A percentile compares a stretch with the other conserved stretches of the same genome.
Evolutionary conservation across 2,329 filamentous ascomycete genomes (phyloP).

Genomic region (Paraphaeosphaeria minitans): DNA sequence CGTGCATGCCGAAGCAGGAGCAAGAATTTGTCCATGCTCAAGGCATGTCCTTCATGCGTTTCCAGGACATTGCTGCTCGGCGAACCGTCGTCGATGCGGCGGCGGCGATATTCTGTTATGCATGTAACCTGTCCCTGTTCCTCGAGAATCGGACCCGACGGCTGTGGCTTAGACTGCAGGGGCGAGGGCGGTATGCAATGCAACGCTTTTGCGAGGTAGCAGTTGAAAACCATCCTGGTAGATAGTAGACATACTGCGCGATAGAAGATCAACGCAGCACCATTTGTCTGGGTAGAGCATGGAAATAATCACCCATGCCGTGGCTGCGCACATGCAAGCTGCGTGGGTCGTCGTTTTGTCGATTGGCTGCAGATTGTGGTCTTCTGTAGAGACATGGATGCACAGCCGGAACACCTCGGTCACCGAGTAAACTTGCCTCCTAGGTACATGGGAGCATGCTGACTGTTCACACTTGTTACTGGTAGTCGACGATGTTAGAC

Average conservation of each 20-base stretch:
- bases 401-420: slow-evolving; percentile 20
- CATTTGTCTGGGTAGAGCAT: slow-evolving; percentile 16
- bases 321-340: slow-evolving; percentile 26
- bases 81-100: slow-evolving; percentile 2
- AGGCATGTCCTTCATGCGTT: slow-evolving; percentile 18
- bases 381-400: slow-evolving; percentile 16
- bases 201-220: slow-evolving; percentile 35
- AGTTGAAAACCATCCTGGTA: slow-evolving; percentile 6
- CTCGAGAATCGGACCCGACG: slow-evolving; percentile 34
- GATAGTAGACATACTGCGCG: slow-evolving; percentile 12
- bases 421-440: slow-evolving; percentile 26
- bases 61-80: slow-evolving; percentile 11
- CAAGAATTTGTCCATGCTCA: background rate
- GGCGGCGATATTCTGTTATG: slow-evolving; percentile 31
- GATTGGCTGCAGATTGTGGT: slow-evolving; percentile 6
- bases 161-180: slow-evolving; percentile 27
- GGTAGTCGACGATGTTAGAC: background rate
- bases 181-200: slow-evolving; percentile 36
- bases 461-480: background rate
- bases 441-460: slow-evolving; percentile 12
- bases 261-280: slow-evolving; percentile 12
- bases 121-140: slow-evolving; percentile 35
- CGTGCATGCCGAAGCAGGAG: background rate
- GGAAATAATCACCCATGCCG: slow-evolving; percentile 16
- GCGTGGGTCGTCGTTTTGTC: slow-evolving; percentile 4